These are phyloP conservation scores for Fraxinus sp. DNA, from an alignment of 305 asterid genomes.

Conservation along the genomic window DNA sequence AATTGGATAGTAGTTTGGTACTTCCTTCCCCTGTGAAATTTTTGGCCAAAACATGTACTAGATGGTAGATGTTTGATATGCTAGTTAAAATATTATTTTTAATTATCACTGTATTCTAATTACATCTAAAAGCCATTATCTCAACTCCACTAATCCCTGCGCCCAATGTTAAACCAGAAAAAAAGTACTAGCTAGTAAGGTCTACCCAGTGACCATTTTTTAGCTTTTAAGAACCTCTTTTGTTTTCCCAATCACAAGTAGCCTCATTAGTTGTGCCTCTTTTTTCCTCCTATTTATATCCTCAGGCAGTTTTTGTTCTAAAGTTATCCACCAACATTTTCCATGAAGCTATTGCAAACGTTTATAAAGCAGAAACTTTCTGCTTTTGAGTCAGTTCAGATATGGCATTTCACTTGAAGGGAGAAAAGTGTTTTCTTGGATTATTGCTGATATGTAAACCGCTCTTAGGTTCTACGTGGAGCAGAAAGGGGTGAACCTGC, in stretches of 20 bases:
- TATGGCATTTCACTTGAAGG: background rate
- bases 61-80: background rate
- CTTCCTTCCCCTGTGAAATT: background rate
- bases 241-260: background rate
- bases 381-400: background rate
- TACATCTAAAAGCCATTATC: background rate
- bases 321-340: background rate
- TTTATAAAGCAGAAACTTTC: background rate
- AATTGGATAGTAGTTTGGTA: background rate
- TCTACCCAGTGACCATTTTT: background rate
- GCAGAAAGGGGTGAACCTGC: slow-evolving; percentile 83
- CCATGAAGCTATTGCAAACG: background rate
- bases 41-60: background rate
- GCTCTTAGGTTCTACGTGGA: slow-evolving; percentile 74
- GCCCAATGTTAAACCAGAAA: background rate
- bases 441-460: slow-evolving; percentile 30
- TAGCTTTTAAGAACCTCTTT: background rate
- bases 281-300: background rate
- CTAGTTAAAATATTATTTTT: background rate
- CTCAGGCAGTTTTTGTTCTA: background rate
- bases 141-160: background rate
- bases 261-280: background rate
- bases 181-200: background rate
- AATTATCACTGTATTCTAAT: background rate
- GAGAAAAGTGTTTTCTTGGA: background rate